Evolutionary conservation across 2,329 filamentous ascomycete species (phyloP).

Genomic region (Pestalotiopsis sp.): DNA sequence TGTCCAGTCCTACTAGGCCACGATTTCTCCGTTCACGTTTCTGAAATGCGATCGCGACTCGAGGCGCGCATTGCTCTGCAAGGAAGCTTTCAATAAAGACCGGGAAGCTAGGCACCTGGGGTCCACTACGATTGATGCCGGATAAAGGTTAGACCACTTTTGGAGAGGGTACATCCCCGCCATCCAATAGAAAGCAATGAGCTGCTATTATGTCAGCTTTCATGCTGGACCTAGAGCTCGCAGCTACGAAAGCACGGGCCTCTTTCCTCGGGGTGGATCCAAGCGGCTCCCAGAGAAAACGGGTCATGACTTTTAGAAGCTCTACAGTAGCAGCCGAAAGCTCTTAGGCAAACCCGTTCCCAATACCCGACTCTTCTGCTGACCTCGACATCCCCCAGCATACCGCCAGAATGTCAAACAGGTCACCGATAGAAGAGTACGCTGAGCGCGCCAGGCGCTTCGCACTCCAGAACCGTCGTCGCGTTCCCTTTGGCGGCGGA

Average conservation of each 20-base stretch:
- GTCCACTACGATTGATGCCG: not conserved
- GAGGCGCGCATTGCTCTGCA: not conserved
- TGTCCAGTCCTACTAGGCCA: not conserved
- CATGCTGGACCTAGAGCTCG: not conserved
- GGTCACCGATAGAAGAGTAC: constrained; percentile 30
- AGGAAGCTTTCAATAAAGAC: not conserved
- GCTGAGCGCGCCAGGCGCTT: constrained; percentile 15
- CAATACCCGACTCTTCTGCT: not conserved
- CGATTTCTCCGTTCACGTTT: not conserved
- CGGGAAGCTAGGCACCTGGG: not conserved
- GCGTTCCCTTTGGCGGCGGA: constrained; percentile 29
- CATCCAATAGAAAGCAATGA: no score
- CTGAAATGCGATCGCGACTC: not conserved
- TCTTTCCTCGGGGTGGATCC: not conserved
- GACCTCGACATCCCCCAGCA: not conserved
- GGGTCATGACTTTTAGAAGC: constrained; percentile 17
- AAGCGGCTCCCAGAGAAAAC: constrained; percentile 15
- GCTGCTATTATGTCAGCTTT: no score
- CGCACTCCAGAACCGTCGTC: constrained; percentile 26
- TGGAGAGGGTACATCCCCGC: not conserved
- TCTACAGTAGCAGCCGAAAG: not conserved
- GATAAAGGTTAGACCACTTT: constrained; percentile 13
- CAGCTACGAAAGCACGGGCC: constrained; percentile 4
- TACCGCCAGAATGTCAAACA: constrained; percentile 28
- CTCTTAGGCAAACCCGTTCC: not conserved